Evolutionary conservation across 1,139 yeast species (phyloP).

Genomic region (Pichia cactophila): DNA sequence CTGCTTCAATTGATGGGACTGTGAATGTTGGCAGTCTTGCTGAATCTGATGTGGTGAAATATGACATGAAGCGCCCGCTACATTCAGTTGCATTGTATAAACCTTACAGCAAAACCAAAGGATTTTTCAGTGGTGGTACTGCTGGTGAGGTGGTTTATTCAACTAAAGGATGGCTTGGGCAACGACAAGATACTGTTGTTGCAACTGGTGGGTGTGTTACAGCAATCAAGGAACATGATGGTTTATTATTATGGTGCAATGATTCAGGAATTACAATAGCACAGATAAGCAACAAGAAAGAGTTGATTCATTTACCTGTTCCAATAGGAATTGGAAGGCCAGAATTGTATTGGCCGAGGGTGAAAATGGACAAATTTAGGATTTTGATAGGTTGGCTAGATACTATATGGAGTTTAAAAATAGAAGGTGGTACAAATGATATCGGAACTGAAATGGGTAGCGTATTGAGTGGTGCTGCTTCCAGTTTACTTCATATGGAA

Average conservation of each 20-base stretch:
- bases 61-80: slow-evolving; percentile 81
- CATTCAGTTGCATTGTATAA: slow-evolving; percentile 79
- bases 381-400: slow-evolving; percentile 80
- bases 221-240: slow-evolving; percentile 53
- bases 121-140: slow-evolving; percentile 84
- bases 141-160: slow-evolving; percentile 76
- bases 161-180: slow-evolving; percentile 80
- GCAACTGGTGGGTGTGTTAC: slow-evolving; percentile 70
- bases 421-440: slow-evolving; percentile 27
- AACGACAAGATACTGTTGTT: slow-evolving; percentile 58
- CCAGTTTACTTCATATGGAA: slow-evolving; percentile 43
- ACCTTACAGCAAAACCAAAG: slow-evolving; percentile 50
- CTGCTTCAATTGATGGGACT: slow-evolving; percentile 92
- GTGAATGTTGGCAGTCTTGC: slow-evolving; percentile 55
- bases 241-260: slow-evolving; percentile 75
- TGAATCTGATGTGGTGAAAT: slow-evolving; percentile 36
- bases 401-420: slow-evolving; percentile 64
- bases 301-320: slow-evolving; percentile 44
- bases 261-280: slow-evolving; percentile 67
- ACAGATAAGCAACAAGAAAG: slow-evolving; percentile 40
- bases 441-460: slow-evolving; percentile 5
- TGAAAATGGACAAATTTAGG: slow-evolving; percentile 62
- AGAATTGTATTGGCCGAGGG: slow-evolving; percentile 79
- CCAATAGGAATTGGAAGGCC: slow-evolving; percentile 63
- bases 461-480: slow-evolving; percentile 60